These are phyloP conservation scores for Puya raimondii DNA, from an alignment of 176 grass and related monocot species.

Conservation along the genomic window DNA sequence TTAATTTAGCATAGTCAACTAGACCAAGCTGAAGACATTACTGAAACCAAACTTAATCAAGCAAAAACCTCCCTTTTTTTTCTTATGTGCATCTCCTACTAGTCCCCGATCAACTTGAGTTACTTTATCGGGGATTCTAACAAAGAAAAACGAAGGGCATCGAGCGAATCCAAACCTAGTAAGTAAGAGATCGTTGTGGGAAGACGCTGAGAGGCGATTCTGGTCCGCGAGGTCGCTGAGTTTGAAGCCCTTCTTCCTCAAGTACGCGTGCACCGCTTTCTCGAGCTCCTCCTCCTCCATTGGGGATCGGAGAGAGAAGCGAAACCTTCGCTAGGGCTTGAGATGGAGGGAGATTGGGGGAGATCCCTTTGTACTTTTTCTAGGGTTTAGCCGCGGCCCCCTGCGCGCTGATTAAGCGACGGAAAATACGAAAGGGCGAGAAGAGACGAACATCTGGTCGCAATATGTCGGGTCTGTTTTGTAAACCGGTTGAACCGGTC, in stretches of 20 bases:
- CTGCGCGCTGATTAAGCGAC: too few relatives aligned
- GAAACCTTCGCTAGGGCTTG: not conserved
- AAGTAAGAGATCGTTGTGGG: constrained; percentile 38
- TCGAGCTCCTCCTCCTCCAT: constrained; percentile 97
- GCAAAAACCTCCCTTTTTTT: too few relatives aligned
- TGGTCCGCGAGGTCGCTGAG: constrained; percentile 79
- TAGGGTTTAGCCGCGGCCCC: not conserved
- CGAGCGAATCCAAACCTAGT: constrained; percentile 31
- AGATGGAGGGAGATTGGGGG: not conserved
- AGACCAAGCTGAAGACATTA: too few relatives aligned
- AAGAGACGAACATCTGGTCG: too few relatives aligned
- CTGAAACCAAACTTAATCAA: too few relatives aligned
- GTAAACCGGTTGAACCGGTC: too few relatives aligned
- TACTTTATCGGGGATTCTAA: not conserved
- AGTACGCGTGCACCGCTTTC: constrained; percentile 83
- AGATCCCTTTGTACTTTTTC: too few relatives aligned
- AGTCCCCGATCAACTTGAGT: not conserved
- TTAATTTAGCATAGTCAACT: too few relatives aligned
- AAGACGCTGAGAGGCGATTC: constrained; percentile 56
- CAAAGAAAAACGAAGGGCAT: not conserved
- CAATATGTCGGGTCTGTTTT: too few relatives aligned
- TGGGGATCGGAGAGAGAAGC: not conserved
- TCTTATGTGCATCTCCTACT: not conserved
- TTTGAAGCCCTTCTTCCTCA: constrained; percentile 84
- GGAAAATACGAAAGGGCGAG: too few relatives aligned